These are phyloP conservation scores for Boletus speciosus DNA, from an alignment of 768 basidiomycete species.

Conservation along the genomic window DNA sequence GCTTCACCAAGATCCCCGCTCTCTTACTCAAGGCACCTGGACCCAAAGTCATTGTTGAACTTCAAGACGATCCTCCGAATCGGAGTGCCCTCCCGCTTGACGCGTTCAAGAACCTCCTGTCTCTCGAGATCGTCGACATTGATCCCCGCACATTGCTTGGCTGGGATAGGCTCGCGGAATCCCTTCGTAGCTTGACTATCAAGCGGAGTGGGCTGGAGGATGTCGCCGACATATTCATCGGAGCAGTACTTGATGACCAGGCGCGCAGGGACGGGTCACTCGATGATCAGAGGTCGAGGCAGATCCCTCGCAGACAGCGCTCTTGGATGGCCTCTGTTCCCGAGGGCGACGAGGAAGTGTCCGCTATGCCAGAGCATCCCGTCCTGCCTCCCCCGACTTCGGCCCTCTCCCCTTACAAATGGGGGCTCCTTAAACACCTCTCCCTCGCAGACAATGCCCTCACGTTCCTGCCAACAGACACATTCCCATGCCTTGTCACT, in stretches of 20 bases:
- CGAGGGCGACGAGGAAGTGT: constrained; percentile 41
- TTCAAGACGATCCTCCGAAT: constrained; percentile 63
- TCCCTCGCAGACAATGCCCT: constrained; percentile 77
- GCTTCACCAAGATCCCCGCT: constrained; percentile 87
- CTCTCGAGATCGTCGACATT: constrained; percentile 70
- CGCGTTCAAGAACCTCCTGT: constrained; percentile 80
- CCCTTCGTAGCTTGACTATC: constrained; percentile 70
- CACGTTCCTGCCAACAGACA: constrained; percentile 71
- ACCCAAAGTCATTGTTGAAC: constrained; percentile 62
- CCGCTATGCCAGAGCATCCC: constrained; percentile 17
- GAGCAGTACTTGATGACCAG: constrained; percentile 73
- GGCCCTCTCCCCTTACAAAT: constrained; percentile 57
- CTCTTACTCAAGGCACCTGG: constrained; percentile 64
- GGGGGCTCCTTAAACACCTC: constrained; percentile 73
- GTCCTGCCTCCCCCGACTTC: constrained; percentile 26
- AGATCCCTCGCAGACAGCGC: constrained; percentile 42
- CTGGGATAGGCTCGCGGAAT: constrained; percentile 75
- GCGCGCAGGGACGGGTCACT: constrained; percentile 56
- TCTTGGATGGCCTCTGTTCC: constrained; percentile 55
- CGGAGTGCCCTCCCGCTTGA: constrained; percentile 78
- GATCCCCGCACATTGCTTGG: constrained; percentile 81
- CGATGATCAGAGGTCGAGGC: constrained; percentile 44
- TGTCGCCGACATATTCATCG: constrained; percentile 70
- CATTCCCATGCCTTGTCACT: constrained; percentile 63
- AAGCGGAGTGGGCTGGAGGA: constrained; percentile 81